Percentiles rank a stretch among this genome's conserved stretches.
Conservation (phyloP, 148 eudicot species). For the Gaultheria prostrata region DNA sequence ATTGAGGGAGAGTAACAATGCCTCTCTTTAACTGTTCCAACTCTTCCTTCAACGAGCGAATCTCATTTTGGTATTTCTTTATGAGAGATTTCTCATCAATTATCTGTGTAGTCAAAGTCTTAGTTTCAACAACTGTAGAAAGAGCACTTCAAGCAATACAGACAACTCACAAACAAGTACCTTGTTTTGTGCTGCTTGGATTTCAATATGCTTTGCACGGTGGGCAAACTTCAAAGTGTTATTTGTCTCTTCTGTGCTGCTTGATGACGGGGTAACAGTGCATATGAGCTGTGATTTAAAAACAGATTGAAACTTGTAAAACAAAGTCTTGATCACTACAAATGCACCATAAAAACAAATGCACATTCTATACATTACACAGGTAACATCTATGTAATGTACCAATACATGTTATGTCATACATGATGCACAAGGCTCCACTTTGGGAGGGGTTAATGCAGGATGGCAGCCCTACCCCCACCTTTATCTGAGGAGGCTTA, state of each 20-base stretch:
- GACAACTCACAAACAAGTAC: constrained; percentile 31
- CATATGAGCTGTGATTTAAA: constrained; percentile 70
- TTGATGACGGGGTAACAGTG: constrained; percentile 96
- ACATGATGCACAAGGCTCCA: not conserved
- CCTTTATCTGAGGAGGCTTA: not conserved
- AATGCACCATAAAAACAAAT: not conserved
- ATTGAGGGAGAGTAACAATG: constrained; percentile 64
- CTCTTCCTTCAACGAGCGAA: constrained; percentile 85
- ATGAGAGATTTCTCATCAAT: constrained; percentile 97
- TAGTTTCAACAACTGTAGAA: constrained; percentile 19
- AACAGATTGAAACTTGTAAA: constrained; percentile 4
- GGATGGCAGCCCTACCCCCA: constrained; percentile 2
- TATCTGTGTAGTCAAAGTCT: constrained; percentile 55
- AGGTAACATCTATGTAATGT: not conserved
- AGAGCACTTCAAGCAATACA: constrained; percentile 8
- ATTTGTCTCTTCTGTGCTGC: constrained; percentile 94
- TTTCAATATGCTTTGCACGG: constrained; percentile 92
- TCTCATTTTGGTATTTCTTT: constrained; percentile 98
- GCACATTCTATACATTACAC: not conserved
- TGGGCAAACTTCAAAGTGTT: constrained; percentile 98
- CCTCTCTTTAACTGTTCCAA: constrained; percentile 89
- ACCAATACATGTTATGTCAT: too few species aligned
- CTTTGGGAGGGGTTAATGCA: not conserved
- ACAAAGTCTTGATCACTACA: not conserved
- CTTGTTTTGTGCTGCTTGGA: constrained; percentile 98